Percentiles rank a stretch among this genome's conserved stretches.
These are phyloP conservation scores for Coemansia sp. DNA, from an alignment of 192 early-diverging fungal species.

Conservation along the genomic window DNA sequence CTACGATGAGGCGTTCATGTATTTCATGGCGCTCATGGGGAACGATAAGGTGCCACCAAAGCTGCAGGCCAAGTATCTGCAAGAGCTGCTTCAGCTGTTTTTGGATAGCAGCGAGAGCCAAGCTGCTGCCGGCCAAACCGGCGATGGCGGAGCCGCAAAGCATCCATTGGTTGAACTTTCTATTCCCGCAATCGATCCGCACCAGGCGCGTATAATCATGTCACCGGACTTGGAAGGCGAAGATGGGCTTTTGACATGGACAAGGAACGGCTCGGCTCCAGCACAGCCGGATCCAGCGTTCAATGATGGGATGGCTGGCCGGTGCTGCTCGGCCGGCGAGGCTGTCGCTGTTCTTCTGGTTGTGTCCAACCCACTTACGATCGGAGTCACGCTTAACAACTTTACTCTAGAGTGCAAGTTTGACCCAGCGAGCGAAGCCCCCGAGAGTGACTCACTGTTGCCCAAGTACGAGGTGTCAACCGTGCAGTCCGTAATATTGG, in stretches of 20 bases:
- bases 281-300: constrained; percentile 2
- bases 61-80: constrained; percentile 54
- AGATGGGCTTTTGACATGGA: constrained; percentile 39
- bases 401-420: constrained; percentile 49
- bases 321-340: constrained; percentile 51
- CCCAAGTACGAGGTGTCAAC: constrained; percentile 23
- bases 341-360: constrained; percentile 42
- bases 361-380: constrained; percentile 49
- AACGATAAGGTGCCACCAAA: constrained; percentile 42
- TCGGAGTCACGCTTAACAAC: constrained; percentile 46
- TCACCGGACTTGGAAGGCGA: constrained; percentile 52
- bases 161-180: constrained; percentile 54
- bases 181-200: constrained; percentile 63
- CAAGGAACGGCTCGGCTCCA: constrained; percentile 23
- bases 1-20: constrained; percentile 72
- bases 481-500: constrained; percentile 35
- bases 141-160: neutral
- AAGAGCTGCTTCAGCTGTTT: constrained; percentile 53
- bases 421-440: constrained; percentile 7
- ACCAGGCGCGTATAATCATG: constrained; percentile 39
- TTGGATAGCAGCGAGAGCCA: constrained; percentile 30
- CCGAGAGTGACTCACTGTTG: neutral
- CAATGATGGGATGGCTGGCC: neutral
- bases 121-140: neutral
- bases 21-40: constrained; percentile 78